phyloP scores from a whole-genome alignment of 2,329 filamentous ascomycete genomes.

The Bipolaris cookei region DNA sequence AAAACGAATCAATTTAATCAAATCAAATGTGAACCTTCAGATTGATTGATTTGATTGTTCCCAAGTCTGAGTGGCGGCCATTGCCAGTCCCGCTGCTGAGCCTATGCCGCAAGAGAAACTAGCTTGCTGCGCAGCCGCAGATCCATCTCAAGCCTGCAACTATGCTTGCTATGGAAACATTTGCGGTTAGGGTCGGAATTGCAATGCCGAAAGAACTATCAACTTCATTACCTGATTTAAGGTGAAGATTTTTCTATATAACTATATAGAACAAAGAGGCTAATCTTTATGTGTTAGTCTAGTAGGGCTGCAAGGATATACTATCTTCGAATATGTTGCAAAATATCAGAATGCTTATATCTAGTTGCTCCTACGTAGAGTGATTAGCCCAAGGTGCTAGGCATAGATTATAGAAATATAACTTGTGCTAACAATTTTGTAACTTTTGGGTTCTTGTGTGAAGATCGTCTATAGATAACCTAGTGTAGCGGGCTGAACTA shows the following conservation, averaged over 20 bases:
- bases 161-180: not conserved
- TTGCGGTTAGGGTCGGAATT: not conserved
- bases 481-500: not conserved
- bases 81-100: not conserved
- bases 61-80: not conserved
- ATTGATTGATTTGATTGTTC: too few relatives aligned
- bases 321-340: not conserved
- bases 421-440: not conserved
- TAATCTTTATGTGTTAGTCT: not conserved
- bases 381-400: not conserved
- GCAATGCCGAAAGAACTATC: not conserved
- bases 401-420: not conserved
- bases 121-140: not conserved
- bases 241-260: not conserved
- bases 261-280: not conserved
- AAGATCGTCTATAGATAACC: not conserved
- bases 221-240: not conserved
- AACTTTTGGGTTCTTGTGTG: not conserved
- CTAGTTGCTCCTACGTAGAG: not conserved
- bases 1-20: too few relatives aligned
- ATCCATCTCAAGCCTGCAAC: not conserved
- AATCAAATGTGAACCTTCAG: too few relatives aligned
- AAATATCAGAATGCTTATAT: not conserved
- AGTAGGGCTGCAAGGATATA: not conserved
- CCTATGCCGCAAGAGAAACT: not conserved